Evolutionary conservation across 2,329 filamentous ascomycete genomes (phyloP), one percentile per base, ranked within the genome.

Genomic region (Aureobasidium musti): DNA sequence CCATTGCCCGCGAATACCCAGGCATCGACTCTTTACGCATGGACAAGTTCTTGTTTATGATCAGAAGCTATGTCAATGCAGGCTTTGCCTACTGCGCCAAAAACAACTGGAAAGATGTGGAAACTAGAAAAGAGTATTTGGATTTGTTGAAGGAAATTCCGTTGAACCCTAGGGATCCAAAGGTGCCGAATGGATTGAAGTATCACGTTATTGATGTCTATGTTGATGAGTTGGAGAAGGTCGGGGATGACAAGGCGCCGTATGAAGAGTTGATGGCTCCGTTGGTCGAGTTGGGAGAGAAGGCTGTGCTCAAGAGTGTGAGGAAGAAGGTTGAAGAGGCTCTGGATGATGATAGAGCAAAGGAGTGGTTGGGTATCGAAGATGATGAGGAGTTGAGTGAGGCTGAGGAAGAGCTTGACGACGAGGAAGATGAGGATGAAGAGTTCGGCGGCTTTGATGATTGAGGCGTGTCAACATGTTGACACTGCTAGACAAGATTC

Each of bases 141-240:
- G 76, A 72, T 5, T 74, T 88, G 13, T 67, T 87, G 72, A 75
- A 75, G 57, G 77, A 79, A 45, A 78, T 75, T 8, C 81, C 82
- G 19, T 71, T 85, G 70, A 82, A 79, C 70, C 68, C 77, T 14
- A 77, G 73, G 66, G 79, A 84, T 71, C 72, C 73, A 61, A 87
- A 86, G 73, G 86, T 96, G 1, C 90, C 94, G 0, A 90, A 95
- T 72, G 95, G 95, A 0, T 76, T 99, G 76, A 82, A 92, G 69
- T 88, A 96, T 77, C 95, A 99, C 78, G 85, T 93, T 17, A 78
- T 96, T 69, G 95, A 99, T 80, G 85, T 98, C 64, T 98, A 91
- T 87, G 85, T 96, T 10, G 95, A 98, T 77, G 93, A 97, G 82
- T 78, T 93, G 72, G 90, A 93, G 77, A 89, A 88, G 74, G 85